Base-by-base conservation (phyloP, 148 eudicot genomes). In the Gaultheria prostrata region DNA sequence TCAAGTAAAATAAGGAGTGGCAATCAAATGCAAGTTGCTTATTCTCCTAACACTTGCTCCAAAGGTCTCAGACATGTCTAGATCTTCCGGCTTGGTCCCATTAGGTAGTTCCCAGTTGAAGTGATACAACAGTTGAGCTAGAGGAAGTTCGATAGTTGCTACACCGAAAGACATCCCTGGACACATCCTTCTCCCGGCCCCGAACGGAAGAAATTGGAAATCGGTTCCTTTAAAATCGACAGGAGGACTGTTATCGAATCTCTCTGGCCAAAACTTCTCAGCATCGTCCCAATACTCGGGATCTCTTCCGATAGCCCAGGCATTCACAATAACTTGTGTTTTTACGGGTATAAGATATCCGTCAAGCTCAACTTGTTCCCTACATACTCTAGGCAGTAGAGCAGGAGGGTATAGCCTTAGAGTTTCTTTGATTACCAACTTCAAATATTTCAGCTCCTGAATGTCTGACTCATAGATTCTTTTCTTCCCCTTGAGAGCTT, bases 111-210 rank as follows among this genome's bases (percentile, higher is more conserved):
- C 79, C 90, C 86, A 86, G 14, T 86, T 87, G 46, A 88, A 88
- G 80, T 86, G 83, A 39, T 76, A 86, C 1, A 89, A 56, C 17
- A 84, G 57, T 59, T 76, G 73, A 3, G 88, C 90, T 1, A 88
- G 81, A 18, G 83, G 84, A 10, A 88, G 85, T 78, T 88, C 88
- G 11, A 88, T 43, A 46, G 79, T 86, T 32, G 88, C 85, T 32
- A 86, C 10, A n/a, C 85, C 88, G 24, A 82, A 82, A n/a, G 67
- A 2, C 28, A 61, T 61, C 26, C 67, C 67, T 2, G 67, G 67
- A 61, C 67, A 61, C n/a, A 20, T 61, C 67, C 67, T 61, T 8
- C 67, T 61, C 28, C 67, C 67, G 1, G 67, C 3, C 4, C 67
- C 67, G 12, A 88, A 88, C 7, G 88, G 87, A 6, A 85, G 28